Base-by-base conservation (phyloP, 495 filamentous ascomycete species). In the Oidiodendron maius region DNA sequence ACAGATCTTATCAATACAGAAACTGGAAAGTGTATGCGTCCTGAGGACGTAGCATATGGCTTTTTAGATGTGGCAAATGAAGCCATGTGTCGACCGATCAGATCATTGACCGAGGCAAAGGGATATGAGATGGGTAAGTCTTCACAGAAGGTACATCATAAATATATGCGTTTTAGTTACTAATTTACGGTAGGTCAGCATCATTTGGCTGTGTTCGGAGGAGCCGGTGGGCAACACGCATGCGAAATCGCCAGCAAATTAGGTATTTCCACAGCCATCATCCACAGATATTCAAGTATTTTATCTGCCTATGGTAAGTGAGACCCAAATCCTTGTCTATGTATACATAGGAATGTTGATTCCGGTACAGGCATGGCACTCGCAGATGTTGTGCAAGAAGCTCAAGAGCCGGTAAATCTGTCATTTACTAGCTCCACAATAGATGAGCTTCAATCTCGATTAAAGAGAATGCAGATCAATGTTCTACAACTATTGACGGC, bases 21-120 rank as follows among this genome's bases (percentile, higher is more conserved):
- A 34, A 59, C 64, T n/a, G 25, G 16, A 30, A 11, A 34, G 0
- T 43, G 46, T 2, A 53, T 65, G 17, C 59, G 55, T 9, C 50
- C 56, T 9, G 66, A 68, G 46, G 56, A 70, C 23, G 65, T 70
- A 0, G 60, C 60, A 11, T 60, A 74, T n/a, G 75, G 75, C 2
- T 78, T 77, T 51, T 54, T 78, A 13, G 66, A 74, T 39, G 72
- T 78, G 1, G 75, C 75, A 2, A 74, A 78, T 49, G 75, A 76
- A 51, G 67, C 72, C 6, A 78, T 77, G 75, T 67, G 69, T 17
- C 66, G 75, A 2, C 75, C 75, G 2, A 77, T 78, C 40, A 69
- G 75, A 16, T 68, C 71, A 20, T 61, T 77, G 10, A 78, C 72
- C 2, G 71, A 78, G 46, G 71, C 70, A 17, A 67, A 70, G 23